A percentile compares a stretch with the other conserved stretches of the same genome.
phyloP scores from a whole-genome alignment of 2,329 filamentous ascomycete species.

The Scleromitrula shiraiana region DNA sequence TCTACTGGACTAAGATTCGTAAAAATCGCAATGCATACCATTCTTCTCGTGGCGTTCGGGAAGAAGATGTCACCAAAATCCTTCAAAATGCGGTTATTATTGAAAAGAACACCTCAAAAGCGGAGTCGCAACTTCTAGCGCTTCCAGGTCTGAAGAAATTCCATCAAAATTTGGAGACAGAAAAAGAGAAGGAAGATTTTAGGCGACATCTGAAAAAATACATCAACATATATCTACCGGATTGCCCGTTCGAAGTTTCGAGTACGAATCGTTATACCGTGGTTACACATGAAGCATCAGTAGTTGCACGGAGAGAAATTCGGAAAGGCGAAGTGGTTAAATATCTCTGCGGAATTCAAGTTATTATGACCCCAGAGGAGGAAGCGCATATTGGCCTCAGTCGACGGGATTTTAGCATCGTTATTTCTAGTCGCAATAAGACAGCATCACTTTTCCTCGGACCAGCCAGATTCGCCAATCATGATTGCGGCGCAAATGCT shows the following conservation, averaged over 20 bases:
- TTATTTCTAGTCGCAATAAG: constrained; percentile 88
- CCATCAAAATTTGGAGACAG: constrained; percentile 55
- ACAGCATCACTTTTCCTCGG: constrained; percentile 88
- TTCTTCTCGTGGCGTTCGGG: constrained; percentile 68
- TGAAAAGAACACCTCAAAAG: constrained; percentile 60
- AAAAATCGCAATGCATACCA: constrained; percentile 89
- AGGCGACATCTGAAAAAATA: constrained; percentile 80
- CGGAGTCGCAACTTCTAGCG: constrained; percentile 64
- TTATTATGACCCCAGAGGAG: constrained; percentile 86
- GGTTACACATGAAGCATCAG: constrained; percentile 76
- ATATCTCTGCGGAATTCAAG: constrained; percentile 84
- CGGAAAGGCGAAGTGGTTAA: constrained; percentile 79
- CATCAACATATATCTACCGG: constrained; percentile 83
- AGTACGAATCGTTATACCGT: constrained; percentile 95
- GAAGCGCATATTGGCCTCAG: constrained; percentile 71
- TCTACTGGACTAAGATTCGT: constrained; percentile 92
- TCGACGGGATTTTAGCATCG: constrained; percentile 93
- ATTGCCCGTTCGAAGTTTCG: constrained; percentile 91
- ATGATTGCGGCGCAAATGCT: constrained; percentile 92
- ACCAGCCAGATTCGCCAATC: constrained; percentile 92
- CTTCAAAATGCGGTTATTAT: constrained; percentile 63
- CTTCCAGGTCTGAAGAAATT: constrained; percentile 70
- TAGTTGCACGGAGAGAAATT: constrained; percentile 74
- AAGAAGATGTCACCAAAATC: constrained; percentile 53
- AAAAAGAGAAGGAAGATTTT: constrained; percentile 81